Conservation (phyloP, 805 yeast genomes). For the Yamadazyma sp. region DNA sequence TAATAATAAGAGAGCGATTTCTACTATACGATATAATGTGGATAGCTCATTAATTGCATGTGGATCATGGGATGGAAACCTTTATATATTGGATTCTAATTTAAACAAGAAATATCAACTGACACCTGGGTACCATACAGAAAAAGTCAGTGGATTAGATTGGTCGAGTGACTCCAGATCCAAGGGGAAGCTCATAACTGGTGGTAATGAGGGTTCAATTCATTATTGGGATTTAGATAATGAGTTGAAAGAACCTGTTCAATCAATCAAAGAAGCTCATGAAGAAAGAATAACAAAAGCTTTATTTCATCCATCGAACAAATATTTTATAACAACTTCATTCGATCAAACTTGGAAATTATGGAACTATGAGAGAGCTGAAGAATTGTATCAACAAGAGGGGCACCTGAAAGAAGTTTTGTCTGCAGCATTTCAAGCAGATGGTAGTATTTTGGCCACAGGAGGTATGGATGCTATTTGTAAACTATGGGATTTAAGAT, state of each 20-base stretch:
- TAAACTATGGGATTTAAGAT: constrained; percentile 81
- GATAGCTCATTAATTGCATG: constrained; percentile 45
- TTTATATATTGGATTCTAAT: constrained; percentile 47
- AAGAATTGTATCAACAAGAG: constrained; percentile 66
- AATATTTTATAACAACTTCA: constrained; percentile 65
- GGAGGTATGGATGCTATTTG: constrained; percentile 78
- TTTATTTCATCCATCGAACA: constrained; percentile 63
- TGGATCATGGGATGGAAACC: constrained; percentile 83
- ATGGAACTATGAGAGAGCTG: constrained; percentile 59
- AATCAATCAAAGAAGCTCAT: constrained; percentile 26
- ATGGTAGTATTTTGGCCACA: constrained; percentile 72
- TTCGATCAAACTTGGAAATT: constrained; percentile 84
- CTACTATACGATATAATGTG: constrained; percentile 49
- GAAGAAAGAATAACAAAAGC: constrained; percentile 56
- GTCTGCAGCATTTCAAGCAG: constrained; percentile 60
- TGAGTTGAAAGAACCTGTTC: constrained; percentile 14
- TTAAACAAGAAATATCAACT: constrained; percentile 27
- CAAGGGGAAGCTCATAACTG: constrained; percentile 24
- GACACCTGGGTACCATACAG: constrained; percentile 47
- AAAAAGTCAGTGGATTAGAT: constrained; percentile 68
- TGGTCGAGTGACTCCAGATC: constrained; percentile 51
- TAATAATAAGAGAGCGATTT: constrained; percentile 62
- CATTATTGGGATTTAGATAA: constrained; percentile 25
- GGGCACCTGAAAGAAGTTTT: constrained; percentile 81
- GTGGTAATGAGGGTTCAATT: constrained; percentile 38